Conservation (phyloP, 352 stramenopile species). For the Pythium coloratum region DNA sequence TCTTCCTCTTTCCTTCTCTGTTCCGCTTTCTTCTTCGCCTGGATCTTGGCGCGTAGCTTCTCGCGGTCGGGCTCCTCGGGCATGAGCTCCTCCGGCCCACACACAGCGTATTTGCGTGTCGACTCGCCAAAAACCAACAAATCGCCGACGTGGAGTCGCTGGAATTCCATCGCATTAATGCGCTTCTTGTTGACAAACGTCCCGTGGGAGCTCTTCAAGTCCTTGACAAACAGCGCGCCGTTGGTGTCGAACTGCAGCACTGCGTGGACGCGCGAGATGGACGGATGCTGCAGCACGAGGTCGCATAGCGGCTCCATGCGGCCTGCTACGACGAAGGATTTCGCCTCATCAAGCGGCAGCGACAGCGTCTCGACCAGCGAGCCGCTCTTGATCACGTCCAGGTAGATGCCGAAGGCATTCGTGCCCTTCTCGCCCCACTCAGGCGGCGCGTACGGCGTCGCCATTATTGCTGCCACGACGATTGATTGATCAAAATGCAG, state of each 20-base stretch:
- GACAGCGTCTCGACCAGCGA: conserved; percentile 47
- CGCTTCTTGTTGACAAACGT: conserved; percentile 87
- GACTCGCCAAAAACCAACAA: conserved; percentile 88
- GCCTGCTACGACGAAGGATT: conserved; percentile 53
- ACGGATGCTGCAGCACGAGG: conserved; percentile 69
- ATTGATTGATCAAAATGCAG: background rate
- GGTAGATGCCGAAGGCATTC: conserved; percentile 56
- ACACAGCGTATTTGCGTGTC: conserved; percentile 78
- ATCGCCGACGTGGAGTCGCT: conserved; percentile 77
- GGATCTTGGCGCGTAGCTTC: conserved; percentile 34
- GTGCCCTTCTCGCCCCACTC: conserved; percentile 45
- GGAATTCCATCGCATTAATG: conserved; percentile 41
- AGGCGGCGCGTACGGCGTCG: conserved; percentile 41
- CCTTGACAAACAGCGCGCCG: conserved; percentile 68
- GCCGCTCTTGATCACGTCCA: conserved; percentile 73
- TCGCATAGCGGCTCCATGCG: conserved; percentile 68
- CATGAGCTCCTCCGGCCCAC: conserved; percentile 62
- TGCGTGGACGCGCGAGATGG: conserved; percentile 75
- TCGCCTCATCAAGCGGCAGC: conserved; percentile 31
- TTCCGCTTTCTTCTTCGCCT: conserved; percentile 14
- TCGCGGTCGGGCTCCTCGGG: conserved; percentile 77
- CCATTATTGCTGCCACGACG: background rate
- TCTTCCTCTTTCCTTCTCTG: conserved; percentile 27
- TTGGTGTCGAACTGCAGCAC: conserved; percentile 67
- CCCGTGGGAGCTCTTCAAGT: conserved; percentile 80